Evolutionary conservation across 2,329 filamentous ascomycete species (phyloP).

Genomic region (Alternaria novae-zelandiae): DNA sequence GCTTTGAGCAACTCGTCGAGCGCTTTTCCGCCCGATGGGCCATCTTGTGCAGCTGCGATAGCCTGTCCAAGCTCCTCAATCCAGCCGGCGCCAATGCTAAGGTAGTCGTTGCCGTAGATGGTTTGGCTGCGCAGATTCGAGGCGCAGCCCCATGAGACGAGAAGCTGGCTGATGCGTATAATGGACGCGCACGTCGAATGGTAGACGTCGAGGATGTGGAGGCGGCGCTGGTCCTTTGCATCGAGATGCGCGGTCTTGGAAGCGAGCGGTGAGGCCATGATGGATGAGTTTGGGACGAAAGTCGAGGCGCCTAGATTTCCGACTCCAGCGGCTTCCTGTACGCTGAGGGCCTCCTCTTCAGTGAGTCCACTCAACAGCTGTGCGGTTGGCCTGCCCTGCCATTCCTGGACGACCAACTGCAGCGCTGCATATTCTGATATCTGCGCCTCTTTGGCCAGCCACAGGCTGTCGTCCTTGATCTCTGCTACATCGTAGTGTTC

Average conservation of each 20-base stretch:
- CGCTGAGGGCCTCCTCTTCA: slow-evolving; percentile 76
- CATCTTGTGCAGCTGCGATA: slow-evolving; percentile 44
- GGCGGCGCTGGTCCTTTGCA: slow-evolving; percentile 65
- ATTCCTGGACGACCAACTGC: slow-evolving; percentile 80
- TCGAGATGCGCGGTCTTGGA: slow-evolving; percentile 57
- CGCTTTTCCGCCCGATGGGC: slow-evolving; percentile 19
- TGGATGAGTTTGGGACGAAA: slow-evolving; percentile 53
- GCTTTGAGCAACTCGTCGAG: slow-evolving; percentile 54
- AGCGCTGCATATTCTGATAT: slow-evolving; percentile 85
- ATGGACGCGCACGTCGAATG: slow-evolving; percentile 71
- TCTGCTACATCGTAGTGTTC: slow-evolving; percentile 75
- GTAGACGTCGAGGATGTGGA: slow-evolving; percentile 74
- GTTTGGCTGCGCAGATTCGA: slow-evolving; percentile 34
- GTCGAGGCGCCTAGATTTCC: slow-evolving; percentile 65
- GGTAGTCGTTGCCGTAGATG: slow-evolving; percentile 38
- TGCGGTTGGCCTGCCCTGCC: slow-evolving; percentile 77
- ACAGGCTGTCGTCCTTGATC: slow-evolving; percentile 84
- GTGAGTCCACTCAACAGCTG: slow-evolving; percentile 76
- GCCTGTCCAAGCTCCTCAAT: slow-evolving; percentile 42
- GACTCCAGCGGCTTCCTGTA: slow-evolving; percentile 75
- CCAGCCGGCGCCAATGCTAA: slow-evolving; percentile 37
- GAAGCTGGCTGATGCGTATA: slow-evolving; percentile 45
- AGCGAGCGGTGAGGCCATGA: slow-evolving; percentile 38
- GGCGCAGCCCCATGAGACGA: slow-evolving; percentile 43
- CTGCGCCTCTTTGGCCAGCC: slow-evolving; percentile 78